These are phyloP conservation scores for Prunus yedoensis DNA, from an alignment of 331 rosid genomes.

Conservation along the genomic window DNA sequence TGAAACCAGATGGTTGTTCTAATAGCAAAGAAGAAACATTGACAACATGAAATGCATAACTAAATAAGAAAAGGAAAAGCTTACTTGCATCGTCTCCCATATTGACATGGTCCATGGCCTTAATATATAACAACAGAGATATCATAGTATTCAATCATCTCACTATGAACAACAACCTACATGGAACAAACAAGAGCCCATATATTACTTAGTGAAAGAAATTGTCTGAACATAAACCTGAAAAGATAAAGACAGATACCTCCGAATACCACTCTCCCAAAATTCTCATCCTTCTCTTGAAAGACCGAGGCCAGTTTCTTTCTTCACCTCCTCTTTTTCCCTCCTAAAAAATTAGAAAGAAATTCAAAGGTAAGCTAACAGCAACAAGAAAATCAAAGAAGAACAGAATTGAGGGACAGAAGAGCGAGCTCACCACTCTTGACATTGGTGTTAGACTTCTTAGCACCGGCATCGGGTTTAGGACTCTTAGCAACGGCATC, in stretches of 20 bases:
- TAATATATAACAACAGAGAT: slow-evolving; percentile 90
- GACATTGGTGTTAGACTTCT: slow-evolving; percentile 1
- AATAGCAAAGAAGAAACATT: neutral
- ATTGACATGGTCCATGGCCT: slow-evolving; percentile 95
- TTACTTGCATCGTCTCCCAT: slow-evolving; percentile 94
- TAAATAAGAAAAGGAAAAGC: slow-evolving; percentile 12
- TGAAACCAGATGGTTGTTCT: neutral
- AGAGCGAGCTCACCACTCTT: slow-evolving; percentile 15
- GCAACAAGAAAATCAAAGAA: neutral
- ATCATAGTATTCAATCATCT: slow-evolving; percentile 93
- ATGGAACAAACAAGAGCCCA: neutral
- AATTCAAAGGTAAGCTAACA: neutral
- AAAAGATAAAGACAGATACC: slow-evolving; percentile 43
- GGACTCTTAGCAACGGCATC: neutral
- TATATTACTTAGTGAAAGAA: neutral
- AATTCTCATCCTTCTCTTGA: slow-evolving; percentile 82
- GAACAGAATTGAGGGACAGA: neutral
- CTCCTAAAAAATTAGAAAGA: slow-evolving; percentile 42
- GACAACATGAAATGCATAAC: neutral
- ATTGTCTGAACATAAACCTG: neutral
- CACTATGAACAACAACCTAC: slow-evolving; percentile 86
- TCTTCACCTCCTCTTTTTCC: slow-evolving; percentile 93
- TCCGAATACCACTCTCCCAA: slow-evolving; percentile 99
- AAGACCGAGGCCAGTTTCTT: slow-evolving; percentile 87
- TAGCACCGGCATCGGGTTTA: neutral